phyloP scores from a whole-genome alignment of 2,329 filamentous ascomycete genomes.

The Colletotrichum zoysiae region DNA sequence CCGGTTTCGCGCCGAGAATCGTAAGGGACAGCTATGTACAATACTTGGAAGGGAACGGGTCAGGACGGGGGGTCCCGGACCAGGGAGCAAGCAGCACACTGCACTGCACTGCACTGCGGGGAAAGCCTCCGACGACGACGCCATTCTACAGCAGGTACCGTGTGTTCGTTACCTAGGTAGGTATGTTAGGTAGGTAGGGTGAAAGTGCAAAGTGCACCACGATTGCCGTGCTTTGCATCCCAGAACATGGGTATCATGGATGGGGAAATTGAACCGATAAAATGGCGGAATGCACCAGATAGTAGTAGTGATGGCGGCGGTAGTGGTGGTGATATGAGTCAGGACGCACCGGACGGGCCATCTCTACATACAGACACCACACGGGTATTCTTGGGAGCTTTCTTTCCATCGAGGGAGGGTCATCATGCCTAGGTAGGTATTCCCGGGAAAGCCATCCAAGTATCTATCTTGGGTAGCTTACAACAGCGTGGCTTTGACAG shows the following conservation, averaged over 20 bases:
- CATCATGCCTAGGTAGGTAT: not conserved
- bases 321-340: not conserved
- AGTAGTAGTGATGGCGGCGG: not conserved
- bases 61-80: slow-evolving; percentile 7
- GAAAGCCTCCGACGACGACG: slow-evolving; percentile 14
- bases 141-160: not conserved
- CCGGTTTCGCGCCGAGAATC: slow-evolving; percentile 17
- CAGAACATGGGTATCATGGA: slow-evolving; percentile 27
- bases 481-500: not conserved
- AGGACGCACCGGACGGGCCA: slow-evolving; percentile 1
- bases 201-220: slow-evolving; percentile 1
- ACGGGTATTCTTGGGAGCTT: too few species aligned
- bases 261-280: slow-evolving; percentile 19
- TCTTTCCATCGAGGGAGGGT: not conserved
- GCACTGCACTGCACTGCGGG: slow-evolving; percentile 22
- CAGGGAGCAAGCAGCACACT: slow-evolving; percentile 14
- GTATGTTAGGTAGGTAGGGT: not conserved
- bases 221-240: not conserved
- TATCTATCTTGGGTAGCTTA: too few species aligned
- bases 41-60: not conserved
- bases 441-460: not conserved
- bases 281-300: not conserved
- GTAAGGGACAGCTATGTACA: too few species aligned
- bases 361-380: too few species aligned
- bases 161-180: not conserved